Evolutionary conservation across 768 basidiomycete species (phyloP).

Genomic region (Mycena crocata): DNA sequence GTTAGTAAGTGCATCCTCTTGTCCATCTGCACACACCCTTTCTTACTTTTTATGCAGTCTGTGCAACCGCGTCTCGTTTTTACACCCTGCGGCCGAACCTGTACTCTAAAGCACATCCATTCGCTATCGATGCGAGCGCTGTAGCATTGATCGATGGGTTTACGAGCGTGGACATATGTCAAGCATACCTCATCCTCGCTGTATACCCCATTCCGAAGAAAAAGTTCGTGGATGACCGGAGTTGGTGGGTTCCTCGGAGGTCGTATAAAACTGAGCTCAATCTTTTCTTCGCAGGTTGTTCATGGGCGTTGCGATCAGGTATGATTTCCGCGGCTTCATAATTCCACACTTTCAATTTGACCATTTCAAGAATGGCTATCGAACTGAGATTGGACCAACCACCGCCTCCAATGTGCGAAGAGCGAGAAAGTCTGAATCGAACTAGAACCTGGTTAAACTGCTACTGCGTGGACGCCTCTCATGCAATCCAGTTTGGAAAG

Average conservation of each 20-base stretch:
- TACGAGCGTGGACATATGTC: constrained; percentile 81
- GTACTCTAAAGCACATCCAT: constrained; percentile 68
- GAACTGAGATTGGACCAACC: constrained; percentile 77
- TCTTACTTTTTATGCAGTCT: constrained; percentile 56
- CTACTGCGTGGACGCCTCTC: constrained; percentile 79
- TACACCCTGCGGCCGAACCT: constrained; percentile 67
- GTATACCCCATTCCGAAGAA: constrained; percentile 72
- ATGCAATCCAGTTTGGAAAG: constrained; percentile 83
- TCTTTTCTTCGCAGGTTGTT: constrained; percentile 52
- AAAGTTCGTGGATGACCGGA: constrained; percentile 77
- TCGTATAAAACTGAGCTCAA: not conserved
- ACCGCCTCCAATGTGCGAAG: constrained; percentile 59
- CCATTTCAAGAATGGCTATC: constrained; percentile 66
- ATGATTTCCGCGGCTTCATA: constrained; percentile 14
- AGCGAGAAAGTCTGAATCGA: constrained; percentile 76
- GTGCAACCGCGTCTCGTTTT: constrained; percentile 76
- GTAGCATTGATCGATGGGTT: constrained; percentile 69
- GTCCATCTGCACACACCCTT: not conserved
- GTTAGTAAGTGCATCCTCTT: constrained; percentile 56
- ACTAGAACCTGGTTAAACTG: constrained; percentile 82
- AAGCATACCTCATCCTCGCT: constrained; percentile 78
- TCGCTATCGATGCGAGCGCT: constrained; percentile 71
- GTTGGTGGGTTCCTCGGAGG: constrained; percentile 50
- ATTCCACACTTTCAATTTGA: constrained; percentile 2
- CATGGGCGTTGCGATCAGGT: constrained; percentile 79